A percentile compares a stretch with the other conserved stretches of the same genome.
Evolutionary conservation across 129 eudicot genomes (phyloP).

Genomic region (Cynara cardunculus): DNA sequence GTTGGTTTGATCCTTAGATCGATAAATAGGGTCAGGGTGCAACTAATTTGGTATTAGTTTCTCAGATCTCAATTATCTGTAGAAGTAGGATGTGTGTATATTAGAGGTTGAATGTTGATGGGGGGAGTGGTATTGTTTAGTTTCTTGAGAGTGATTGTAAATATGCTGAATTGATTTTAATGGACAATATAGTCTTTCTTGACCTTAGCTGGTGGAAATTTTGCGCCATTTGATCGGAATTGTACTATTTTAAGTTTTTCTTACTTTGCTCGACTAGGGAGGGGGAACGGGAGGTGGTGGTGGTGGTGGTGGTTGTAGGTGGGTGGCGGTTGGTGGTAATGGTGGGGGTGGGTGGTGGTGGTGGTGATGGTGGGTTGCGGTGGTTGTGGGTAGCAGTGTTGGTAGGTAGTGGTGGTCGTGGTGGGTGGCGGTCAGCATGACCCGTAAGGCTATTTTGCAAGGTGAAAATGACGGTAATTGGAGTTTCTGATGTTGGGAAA

Average conservation of each 20-base stretch:
- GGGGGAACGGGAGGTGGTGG: too few species aligned
- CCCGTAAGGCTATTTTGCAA: too few species aligned
- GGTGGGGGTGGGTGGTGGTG: too few species aligned
- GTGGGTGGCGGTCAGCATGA: too few species aligned
- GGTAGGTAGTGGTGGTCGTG: too few species aligned
- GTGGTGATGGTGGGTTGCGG: too few species aligned
- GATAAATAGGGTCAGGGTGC: conserved; percentile 11
- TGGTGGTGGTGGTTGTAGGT: too few species aligned
- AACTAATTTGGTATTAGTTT: conserved; percentile 20
- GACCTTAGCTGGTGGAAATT: conserved; percentile 3
- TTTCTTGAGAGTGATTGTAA: conserved; percentile 25
- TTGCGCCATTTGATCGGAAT: background rate
- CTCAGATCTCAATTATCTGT: background rate
- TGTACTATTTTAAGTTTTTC: background rate
- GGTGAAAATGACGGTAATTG: too few species aligned
- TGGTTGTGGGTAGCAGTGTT: too few species aligned
- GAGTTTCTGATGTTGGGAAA: too few species aligned
- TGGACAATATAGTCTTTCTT: conserved; percentile 14
- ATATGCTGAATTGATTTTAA: conserved; percentile 22
- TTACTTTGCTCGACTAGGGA: too few species aligned
- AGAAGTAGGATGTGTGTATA: conserved; percentile 20
- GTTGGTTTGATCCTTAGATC: conserved; percentile 3
- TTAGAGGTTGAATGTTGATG: conserved; percentile 29
- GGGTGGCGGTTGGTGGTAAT: too few species aligned
- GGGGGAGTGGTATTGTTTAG: conserved; percentile 20